Conservation (phyloP, 208 protist genomes). For the Tetramitus jugosus region DNA sequence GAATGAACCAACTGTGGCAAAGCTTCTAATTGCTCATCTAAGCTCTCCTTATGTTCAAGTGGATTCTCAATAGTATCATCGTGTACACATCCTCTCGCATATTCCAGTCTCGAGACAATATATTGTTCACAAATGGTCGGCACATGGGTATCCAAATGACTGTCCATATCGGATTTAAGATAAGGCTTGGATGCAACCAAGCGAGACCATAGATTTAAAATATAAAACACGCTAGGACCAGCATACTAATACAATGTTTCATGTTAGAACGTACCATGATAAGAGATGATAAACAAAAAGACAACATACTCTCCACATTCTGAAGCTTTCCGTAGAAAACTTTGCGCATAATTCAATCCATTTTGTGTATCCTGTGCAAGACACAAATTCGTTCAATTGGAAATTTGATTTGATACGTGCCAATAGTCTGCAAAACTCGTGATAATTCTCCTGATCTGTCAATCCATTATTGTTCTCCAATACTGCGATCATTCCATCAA, state of each 20-base stretch:
- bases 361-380: constrained; percentile 37
- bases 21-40: constrained; percentile 32
- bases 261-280: no score
- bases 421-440: constrained; percentile 53
- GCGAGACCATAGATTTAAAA: constrained; percentile 48
- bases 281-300: no score
- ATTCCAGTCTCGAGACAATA: constrained; percentile 32
- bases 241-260: no score
- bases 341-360: constrained; percentile 46
- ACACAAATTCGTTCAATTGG: constrained; percentile 46
- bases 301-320: constrained; percentile 26
- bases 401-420: constrained; percentile 59
- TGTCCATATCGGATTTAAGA: constrained; percentile 33
- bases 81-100: not conserved
- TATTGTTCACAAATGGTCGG: constrained; percentile 19
- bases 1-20: constrained; percentile 27
- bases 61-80: constrained; percentile 24
- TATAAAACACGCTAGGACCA: constrained; percentile 40
- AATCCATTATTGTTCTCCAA: constrained; percentile 43
- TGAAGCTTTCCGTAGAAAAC: constrained; percentile 49
- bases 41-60: constrained; percentile 31
- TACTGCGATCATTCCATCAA: constrained; percentile 40
- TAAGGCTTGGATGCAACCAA: constrained; percentile 46
- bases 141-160: constrained; percentile 37
- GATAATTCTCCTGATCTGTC: constrained; percentile 49